Conservation (phyloP, 495 filamentous ascomycete genomes). For the Trichoderma gamsii region DNA sequence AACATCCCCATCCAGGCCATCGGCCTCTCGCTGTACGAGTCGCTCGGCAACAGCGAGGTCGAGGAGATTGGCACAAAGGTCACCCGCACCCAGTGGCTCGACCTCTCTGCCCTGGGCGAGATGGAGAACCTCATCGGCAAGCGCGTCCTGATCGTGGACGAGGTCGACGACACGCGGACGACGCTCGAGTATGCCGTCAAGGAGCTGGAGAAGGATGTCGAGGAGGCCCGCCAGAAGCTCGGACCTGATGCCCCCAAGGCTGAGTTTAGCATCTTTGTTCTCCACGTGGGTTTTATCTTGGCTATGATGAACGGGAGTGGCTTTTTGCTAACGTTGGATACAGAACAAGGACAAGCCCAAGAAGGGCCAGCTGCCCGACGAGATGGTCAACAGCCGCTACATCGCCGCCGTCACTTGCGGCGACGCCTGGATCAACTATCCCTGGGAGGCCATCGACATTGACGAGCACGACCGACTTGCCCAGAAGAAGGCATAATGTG, state of each 20-base stretch:
- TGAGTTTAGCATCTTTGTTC: conserved; percentile 85
- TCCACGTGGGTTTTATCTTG: conserved; percentile 65
- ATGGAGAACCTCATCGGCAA: conserved; percentile 93
- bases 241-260: conserved; percentile 62
- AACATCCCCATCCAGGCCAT: conserved; percentile 99
- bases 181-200: conserved; percentile 95
- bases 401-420: conserved; percentile 78
- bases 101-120: conserved; percentile 74
- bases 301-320: too few species aligned
- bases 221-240: conserved; percentile 64
- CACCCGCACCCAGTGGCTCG: conserved; percentile 96
- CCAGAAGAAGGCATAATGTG: conserved; percentile 27
- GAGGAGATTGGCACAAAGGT: conserved; percentile 87
- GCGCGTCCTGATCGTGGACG: conserved; percentile 96
- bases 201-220: conserved; percentile 95
- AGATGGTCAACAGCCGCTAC: conserved; percentile 75
- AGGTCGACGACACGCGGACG: conserved; percentile 96
- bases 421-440: conserved; percentile 98
- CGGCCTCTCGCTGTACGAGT: conserved; percentile 93
- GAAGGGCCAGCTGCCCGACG: conserved; percentile 78
- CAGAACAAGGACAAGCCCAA: conserved; percentile 96
- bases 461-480: conserved; percentile 80
- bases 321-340: conserved; percentile 19
- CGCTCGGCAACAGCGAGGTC: conserved; percentile 52
- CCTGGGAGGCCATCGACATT: conserved; percentile 97